Base-by-base conservation (phyloP, 2,329 filamentous ascomycete genomes). In the Mycocentrospora acerina region DNA sequence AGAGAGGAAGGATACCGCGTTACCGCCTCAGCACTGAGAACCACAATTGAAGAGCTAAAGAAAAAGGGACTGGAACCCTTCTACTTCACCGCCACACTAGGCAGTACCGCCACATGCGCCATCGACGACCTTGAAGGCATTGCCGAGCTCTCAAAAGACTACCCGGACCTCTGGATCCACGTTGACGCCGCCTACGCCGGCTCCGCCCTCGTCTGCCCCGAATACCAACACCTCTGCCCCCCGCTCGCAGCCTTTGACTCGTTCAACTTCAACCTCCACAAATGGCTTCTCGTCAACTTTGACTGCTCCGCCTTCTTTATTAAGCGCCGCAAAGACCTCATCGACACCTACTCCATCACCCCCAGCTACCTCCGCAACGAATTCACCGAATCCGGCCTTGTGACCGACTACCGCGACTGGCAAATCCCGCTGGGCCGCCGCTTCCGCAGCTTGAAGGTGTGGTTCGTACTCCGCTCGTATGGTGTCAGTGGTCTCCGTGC, bases 381-480 rank as follows among this genome's bases (percentile, higher is more conserved):
- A 4, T 89, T 84, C 71, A 87, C 85, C 3, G 88, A 93, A 55
- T 80, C 78, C 25, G 90, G 89, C 0, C 77, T 91, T 2, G 91
- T 96, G 1, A 95, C 89, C 16, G 91, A 97, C 69, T 96, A 95
- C 73, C 82, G 91, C 31, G 90, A 97, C 74, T 97, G 91, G 91
- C 90, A 95, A 71, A 94, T 97, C 57, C 90, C 91, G 0, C 82
- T 97, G 0, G 91, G 91, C 7, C 78, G 91, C 3, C 78, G 91
- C 12, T 97, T 97, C 77, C 80, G 91, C 44, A 82, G 85, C 3
- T 71, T 97, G 41, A 97, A 97, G 73, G 83, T 95, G 48, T 97
- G 91, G 91, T 96, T 96, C 63, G 90, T 97, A 7, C 73, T 96
- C 56, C 78, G 91, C 29, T 83, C 79, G 29, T 95, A 90, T 61